These are phyloP conservation scores for Pichiaceae sp. DNA, from an alignment of 1,139 yeast genomes.

Conservation along the genomic window DNA sequence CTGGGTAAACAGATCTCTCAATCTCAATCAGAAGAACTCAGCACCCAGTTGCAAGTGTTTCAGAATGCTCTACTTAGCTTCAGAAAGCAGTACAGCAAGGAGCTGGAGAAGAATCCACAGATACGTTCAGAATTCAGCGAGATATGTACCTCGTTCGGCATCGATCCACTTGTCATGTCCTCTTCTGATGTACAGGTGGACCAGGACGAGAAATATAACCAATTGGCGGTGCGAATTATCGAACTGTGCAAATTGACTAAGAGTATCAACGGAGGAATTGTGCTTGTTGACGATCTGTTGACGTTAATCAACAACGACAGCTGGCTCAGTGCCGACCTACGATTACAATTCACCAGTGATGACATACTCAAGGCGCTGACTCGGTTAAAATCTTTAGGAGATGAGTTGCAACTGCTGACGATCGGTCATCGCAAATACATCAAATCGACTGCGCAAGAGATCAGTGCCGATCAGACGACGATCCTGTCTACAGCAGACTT, in stretches of 20 bases:
- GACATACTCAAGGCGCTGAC: conserved; percentile 45
- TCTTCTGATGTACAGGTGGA: conserved; percentile 10
- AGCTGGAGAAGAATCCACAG: conserved; percentile 54
- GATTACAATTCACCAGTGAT: conserved; percentile 20
- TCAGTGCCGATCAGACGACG: conserved; percentile 55
- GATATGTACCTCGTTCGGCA: conserved; percentile 71
- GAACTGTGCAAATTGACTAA: conserved; percentile 68
- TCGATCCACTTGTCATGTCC: conserved; percentile 63
- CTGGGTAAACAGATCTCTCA: conserved; percentile 27
- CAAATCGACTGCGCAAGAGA: conserved; percentile 35
- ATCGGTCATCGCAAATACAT: conserved; percentile 26
- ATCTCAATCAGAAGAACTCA: conserved; percentile 41
- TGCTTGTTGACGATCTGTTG: conserved; percentile 53
- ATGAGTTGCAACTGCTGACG: conserved; percentile 24
- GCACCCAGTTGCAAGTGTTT: conserved; percentile 51
- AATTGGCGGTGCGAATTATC: conserved; percentile 61
- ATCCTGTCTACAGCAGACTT: conserved; percentile 68
- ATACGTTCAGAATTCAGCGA: conserved; percentile 64
- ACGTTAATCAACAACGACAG: conserved; percentile 24
- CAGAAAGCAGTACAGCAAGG: conserved; percentile 56
- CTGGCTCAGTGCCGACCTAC: conserved; percentile 27
- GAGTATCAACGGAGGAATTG: conserved; percentile 72
- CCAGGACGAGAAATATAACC: conserved; percentile 49
- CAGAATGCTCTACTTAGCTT: conserved; percentile 53
- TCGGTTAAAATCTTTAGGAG: conserved; percentile 21